Base-by-base conservation (phyloP, 78 protist species). In the Cavenderia fasciculata region DNA sequence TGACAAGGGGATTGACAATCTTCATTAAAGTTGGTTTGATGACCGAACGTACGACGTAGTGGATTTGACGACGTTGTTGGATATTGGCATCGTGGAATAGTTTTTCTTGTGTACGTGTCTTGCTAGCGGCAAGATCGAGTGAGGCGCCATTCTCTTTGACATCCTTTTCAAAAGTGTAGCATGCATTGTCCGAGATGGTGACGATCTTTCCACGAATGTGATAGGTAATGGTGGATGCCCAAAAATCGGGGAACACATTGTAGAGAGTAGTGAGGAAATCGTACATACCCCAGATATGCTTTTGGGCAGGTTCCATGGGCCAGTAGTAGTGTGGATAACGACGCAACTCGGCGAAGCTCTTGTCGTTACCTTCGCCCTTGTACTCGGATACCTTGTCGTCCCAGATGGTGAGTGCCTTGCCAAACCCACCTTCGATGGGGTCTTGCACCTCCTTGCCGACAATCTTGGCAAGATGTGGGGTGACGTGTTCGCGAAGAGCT, bases 391-490 rank as follows among this genome's bases (percentile, higher is more conserved):
- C 8, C 52, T 69, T 33, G 7, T 63, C 78, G 21, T 70, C 47
- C 66, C 71, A 68, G 59, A 69, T 65, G 23, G 16, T 46, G 36
- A 40, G 19, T 31, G 61, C n/a, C 31, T 43, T 34, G 41, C 6
- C 68, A 14, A 72, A 70, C 1, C 63, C 71, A 38, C n/a, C 33
- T 47, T 61, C 59, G 56, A 72, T 41, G 43, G 85, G 82, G 0
- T 34, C 27, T 68, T 23, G 59, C 25, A 61, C 27, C 16, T 29
- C 43, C 2, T 12, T 29, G 1, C 46, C 71, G n/a, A 69, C 6
- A 21, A 86, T 46, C 6, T 34, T 72, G 3, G 57, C 12, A 10
- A 46, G 29, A 47, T 63, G 66, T 68, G 70, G 82, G 7, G 10
- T 34, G 0, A 62, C 66, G 21, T 68, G 72, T 27, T 86, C 61